Percentiles rank a stretch among this genome's conserved stretches.
Conservation (phyloP, 192 early-diverging fungal species). For the Geosiphon pyriformis region DNA sequence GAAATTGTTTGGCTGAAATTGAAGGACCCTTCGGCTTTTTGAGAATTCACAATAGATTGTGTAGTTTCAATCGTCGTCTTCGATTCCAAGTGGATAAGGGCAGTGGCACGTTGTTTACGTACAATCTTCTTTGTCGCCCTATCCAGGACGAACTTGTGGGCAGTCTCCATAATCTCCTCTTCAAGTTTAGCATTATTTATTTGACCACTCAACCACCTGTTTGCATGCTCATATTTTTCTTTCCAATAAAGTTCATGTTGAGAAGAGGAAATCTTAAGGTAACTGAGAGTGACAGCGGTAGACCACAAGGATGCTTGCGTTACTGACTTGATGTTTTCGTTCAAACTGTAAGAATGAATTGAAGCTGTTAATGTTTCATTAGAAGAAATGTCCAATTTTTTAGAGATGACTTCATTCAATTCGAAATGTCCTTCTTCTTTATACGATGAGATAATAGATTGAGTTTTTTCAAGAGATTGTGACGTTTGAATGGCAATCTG, state of each 20-base stretch:
- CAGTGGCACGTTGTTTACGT: background rate
- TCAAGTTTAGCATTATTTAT: background rate
- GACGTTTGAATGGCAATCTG: background rate
- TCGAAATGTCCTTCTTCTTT: background rate
- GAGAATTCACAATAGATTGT: background rate
- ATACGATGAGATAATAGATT: background rate
- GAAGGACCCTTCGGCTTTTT: background rate
- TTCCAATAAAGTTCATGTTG: background rate
- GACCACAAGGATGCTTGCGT: too few species aligned
- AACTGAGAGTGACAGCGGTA: background rate
- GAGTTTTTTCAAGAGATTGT: background rate
- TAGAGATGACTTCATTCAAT: background rate
- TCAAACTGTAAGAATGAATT: background rate
- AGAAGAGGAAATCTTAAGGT: background rate
- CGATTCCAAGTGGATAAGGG: background rate
- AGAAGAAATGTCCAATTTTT: background rate
- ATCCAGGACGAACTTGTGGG: background rate
- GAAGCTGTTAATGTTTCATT: background rate
- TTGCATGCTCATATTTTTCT: background rate
- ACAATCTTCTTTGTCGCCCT: constrained; percentile 1
- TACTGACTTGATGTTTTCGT: background rate
- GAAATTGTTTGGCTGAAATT: background rate
- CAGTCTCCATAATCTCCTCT: background rate
- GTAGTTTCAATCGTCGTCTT: background rate
- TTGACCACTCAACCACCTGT: background rate